Evolutionary conservation across 345 rosid genomes (phyloP).

Genomic region (Lagerstroemia speciosa): DNA sequence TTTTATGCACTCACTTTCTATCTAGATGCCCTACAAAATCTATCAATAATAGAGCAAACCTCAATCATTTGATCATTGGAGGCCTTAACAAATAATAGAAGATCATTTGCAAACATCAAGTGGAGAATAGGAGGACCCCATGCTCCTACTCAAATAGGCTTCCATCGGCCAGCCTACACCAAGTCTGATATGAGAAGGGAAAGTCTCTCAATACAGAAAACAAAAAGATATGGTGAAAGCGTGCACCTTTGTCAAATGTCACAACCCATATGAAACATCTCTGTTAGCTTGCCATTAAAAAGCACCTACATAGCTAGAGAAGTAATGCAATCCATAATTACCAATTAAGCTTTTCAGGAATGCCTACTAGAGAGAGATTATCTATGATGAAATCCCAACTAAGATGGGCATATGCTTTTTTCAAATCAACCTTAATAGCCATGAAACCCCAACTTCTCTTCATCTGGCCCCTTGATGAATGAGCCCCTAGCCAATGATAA

Average conservation of each 20-base stretch:
- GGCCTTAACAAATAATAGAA: background rate
- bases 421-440: background rate
- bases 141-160: background rate
- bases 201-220: background rate
- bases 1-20: background rate
- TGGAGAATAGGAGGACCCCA: background rate
- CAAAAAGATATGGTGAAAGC: background rate
- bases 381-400: background rate
- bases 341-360: background rate
- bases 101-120: background rate
- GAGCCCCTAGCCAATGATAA: background rate
- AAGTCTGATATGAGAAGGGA: background rate
- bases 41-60: background rate
- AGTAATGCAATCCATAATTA: background rate
- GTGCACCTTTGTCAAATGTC: background rate
- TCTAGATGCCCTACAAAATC: background rate
- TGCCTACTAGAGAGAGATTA: background rate
- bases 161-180: background rate
- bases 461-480: background rate
- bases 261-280: background rate
- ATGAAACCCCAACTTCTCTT: background rate
- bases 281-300: background rate
- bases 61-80: background rate
- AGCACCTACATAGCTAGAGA: background rate
- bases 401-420: background rate